phyloP scores from a whole-genome alignment of 179 eudicot species.

The Silene vulgaris region DNA sequence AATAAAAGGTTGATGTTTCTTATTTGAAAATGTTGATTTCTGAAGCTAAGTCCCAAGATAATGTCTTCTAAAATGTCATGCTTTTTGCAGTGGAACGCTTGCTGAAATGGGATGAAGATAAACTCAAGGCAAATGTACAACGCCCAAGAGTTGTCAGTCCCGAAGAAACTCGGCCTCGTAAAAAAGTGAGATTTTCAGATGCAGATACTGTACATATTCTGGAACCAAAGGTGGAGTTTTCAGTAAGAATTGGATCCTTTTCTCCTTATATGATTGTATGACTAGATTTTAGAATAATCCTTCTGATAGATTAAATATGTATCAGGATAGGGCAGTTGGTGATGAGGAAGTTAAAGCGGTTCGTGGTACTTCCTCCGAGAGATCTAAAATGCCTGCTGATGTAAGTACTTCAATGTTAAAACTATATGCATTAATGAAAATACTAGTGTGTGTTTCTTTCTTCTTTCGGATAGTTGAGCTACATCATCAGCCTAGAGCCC shows the following conservation, averaged over 20 bases:
- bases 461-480: neutral
- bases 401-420: slow-evolving; percentile 13
- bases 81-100: slow-evolving; percentile 28
- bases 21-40: slow-evolving; percentile 11
- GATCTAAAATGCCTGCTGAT: slow-evolving; percentile 10
- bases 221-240: slow-evolving; percentile 17
- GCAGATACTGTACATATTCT: slow-evolving; percentile 9
- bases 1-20: slow-evolving; percentile 17
- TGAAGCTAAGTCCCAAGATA: neutral
- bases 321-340: slow-evolving; percentile 11
- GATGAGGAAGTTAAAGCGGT: slow-evolving; percentile 12
- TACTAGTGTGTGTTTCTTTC: neutral
- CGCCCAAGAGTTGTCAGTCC: neutral
- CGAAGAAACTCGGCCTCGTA: slow-evolving; percentile 24
- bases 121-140: slow-evolving; percentile 16
- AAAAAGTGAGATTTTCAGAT: slow-evolving; percentile 25
- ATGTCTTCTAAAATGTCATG: neutral
- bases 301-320: slow-evolving; percentile 4
- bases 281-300: slow-evolving; percentile 9
- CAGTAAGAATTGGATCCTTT: slow-evolving; percentile 12
- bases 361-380: neutral
- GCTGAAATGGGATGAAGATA: slow-evolving; percentile 17
- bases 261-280: slow-evolving; percentile 1
- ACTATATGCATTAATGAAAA: neutral
- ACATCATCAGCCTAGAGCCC: neutral